Evolutionary conservation across 805 yeast species (phyloP).

Genomic region (Barnettozyma wickerhamii): DNA sequence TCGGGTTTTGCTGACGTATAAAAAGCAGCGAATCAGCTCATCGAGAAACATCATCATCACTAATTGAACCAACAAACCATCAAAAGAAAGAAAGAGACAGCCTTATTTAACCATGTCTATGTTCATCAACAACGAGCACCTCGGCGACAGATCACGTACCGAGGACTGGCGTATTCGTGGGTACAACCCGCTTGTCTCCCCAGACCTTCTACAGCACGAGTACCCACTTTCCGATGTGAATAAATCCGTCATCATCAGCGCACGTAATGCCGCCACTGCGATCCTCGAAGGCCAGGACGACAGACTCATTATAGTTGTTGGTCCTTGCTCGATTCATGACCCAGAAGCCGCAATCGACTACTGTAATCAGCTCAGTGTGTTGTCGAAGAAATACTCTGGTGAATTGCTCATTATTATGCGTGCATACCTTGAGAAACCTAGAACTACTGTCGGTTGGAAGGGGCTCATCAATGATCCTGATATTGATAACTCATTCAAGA

Average conservation of each 20-base stretch:
- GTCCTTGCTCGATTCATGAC: slow-evolving; percentile 97
- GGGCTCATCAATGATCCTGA: slow-evolving; percentile 98
- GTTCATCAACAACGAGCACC: slow-evolving; percentile 81
- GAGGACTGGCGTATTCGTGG: slow-evolving; percentile 82
- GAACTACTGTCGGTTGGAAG: slow-evolving; percentile 99
- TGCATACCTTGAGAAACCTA: slow-evolving; percentile 96
- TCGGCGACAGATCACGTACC: slow-evolving; percentile 76
- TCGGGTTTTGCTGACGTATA: too few relatives aligned
- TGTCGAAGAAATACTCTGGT: slow-evolving; percentile 58
- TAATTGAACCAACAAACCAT: neutral
- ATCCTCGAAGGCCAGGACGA: slow-evolving; percentile 82
- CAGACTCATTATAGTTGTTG: slow-evolving; percentile 82
- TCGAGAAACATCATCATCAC: too few relatives aligned
- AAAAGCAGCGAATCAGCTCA: too few relatives aligned
- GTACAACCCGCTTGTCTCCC: slow-evolving; percentile 94
- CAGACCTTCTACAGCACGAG: slow-evolving; percentile 87
- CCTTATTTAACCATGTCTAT: slow-evolving; percentile 30
- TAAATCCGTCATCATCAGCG: slow-evolving; percentile 61
- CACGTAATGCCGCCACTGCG: slow-evolving; percentile 69
- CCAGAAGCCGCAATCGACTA: slow-evolving; percentile 90
- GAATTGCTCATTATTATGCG: slow-evolving; percentile 91
- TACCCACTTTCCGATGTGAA: slow-evolving; percentile 60
- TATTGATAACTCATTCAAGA: slow-evolving; percentile 86
- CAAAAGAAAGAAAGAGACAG: too few relatives aligned
- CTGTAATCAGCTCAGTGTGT: slow-evolving; percentile 56